Evolutionary conservation across 768 basidiomycete species (phyloP).

Genomic region (Psilocybe cubensis): DNA sequence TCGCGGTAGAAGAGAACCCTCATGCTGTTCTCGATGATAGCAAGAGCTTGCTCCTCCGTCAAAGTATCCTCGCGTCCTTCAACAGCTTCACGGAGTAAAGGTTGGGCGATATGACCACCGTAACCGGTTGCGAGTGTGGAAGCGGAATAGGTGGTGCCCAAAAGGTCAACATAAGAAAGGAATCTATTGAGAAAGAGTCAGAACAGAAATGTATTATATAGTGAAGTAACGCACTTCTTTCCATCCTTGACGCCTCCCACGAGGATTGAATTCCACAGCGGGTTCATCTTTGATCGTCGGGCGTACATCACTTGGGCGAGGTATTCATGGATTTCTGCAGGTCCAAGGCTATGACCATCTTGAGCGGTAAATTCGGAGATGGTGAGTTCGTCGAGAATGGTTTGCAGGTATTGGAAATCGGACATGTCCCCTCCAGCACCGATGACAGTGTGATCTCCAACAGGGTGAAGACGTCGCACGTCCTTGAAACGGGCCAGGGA

Average conservation of each 20-base stretch:
- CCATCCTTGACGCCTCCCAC: slow-evolving; percentile 92
- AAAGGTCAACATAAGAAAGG: slow-evolving; percentile 90
- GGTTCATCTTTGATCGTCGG: slow-evolving; percentile 86
- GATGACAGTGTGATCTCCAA: slow-evolving; percentile 84
- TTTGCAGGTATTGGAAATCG: slow-evolving; percentile 94
- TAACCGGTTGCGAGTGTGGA: slow-evolving; percentile 95
- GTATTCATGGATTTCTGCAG: slow-evolving; percentile 91
- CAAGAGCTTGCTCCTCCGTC: slow-evolving; percentile 77
- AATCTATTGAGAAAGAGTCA: slow-evolving; percentile 57
- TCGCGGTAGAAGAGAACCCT: slow-evolving; percentile 96
- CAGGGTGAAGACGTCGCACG: slow-evolving; percentile 82
- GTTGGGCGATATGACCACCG: slow-evolving; percentile 91
- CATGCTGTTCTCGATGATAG: slow-evolving; percentile 85
- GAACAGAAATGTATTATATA: neutral
- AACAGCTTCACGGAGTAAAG: slow-evolving; percentile 87
- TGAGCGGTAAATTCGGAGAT: slow-evolving; percentile 79
- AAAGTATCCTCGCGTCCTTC: slow-evolving; percentile 79
- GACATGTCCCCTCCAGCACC: slow-evolving; percentile 97
- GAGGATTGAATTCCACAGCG: slow-evolving; percentile 93
- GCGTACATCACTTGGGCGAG: slow-evolving; percentile 90
- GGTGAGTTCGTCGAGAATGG: slow-evolving; percentile 74
- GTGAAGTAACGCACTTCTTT: slow-evolving; percentile 56
- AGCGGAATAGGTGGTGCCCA: slow-evolving; percentile 95
- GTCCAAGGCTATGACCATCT: slow-evolving; percentile 85
- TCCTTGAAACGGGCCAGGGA: slow-evolving; percentile 97